These are phyloP conservation scores for Kwoniella heveanensis DNA, from an alignment of 768 basidiomycete genomes.

Conservation along the genomic window DNA sequence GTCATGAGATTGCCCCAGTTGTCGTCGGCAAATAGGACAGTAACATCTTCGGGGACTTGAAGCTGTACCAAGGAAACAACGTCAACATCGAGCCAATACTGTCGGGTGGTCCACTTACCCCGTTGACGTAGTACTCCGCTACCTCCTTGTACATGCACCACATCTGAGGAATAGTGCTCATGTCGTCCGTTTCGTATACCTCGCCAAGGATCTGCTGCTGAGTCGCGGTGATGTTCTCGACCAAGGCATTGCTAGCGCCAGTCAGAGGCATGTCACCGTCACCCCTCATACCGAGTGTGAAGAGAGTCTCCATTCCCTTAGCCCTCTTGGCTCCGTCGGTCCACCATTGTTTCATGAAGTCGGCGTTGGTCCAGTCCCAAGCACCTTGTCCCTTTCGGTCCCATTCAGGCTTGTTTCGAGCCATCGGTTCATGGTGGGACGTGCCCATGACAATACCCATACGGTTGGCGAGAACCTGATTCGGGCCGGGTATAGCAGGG, in stretches of 20 bases:
- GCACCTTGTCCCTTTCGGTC: conserved; percentile 62
- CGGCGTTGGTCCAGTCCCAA: conserved; percentile 66
- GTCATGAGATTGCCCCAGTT: conserved; percentile 75
- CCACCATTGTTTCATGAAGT: conserved; percentile 67
- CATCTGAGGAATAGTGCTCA: conserved; percentile 64
- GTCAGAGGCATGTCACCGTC: conserved; percentile 55
- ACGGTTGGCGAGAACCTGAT: conserved; percentile 66
- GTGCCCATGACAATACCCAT: conserved; percentile 75
- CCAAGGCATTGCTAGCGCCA: conserved; percentile 41
- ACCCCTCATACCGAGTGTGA: conserved; percentile 72
- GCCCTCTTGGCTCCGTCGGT: conserved; percentile 65
- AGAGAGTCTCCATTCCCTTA: conserved; percentile 65
- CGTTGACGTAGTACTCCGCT: conserved; percentile 62
- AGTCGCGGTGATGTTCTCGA: conserved; percentile 62
- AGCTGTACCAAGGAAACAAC: conserved; percentile 25
- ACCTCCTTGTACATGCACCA: conserved; percentile 68
- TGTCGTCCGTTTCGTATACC: conserved; percentile 25
- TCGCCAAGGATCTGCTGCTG: conserved; percentile 66
- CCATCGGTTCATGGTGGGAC: conserved; percentile 73
- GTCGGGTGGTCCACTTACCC: too few relatives aligned
- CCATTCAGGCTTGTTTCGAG: conserved; percentile 71
- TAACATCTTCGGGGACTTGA: conserved; percentile 40
- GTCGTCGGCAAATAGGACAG: conserved; percentile 62
- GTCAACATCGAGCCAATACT: too few relatives aligned
- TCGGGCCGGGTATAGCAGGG: conserved; percentile 63